Evolutionary conservation across 805 yeast species (phyloP).

Genomic region (Kuraishia floccosa): DNA sequence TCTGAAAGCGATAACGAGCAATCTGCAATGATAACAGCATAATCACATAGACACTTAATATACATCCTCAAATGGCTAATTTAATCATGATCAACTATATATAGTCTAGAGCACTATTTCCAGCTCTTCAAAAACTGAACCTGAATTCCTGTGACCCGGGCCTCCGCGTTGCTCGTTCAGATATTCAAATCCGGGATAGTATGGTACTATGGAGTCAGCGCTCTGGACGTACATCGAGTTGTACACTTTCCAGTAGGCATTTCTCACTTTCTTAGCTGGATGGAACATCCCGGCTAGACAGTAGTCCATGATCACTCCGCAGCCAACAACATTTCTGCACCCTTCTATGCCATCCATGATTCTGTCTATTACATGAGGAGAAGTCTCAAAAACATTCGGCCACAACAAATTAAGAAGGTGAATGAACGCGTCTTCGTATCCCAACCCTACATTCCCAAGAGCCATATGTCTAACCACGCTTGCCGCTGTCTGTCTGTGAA

Average conservation of each 20-base stretch:
- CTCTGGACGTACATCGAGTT: constrained; percentile 67
- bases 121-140: too few relatives aligned
- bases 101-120: too few relatives aligned
- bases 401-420: constrained; percentile 72
- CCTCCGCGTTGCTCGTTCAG: too few relatives aligned
- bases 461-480: constrained; percentile 78
- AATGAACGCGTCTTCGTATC: constrained; percentile 71
- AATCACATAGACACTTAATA: too few relatives aligned
- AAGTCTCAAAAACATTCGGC: constrained; percentile 89
- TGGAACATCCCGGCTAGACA: constrained; percentile 86
- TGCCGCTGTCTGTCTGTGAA: constrained; percentile 93
- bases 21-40: too few relatives aligned
- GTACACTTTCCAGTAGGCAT: constrained; percentile 77
- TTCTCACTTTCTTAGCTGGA: constrained; percentile 81
- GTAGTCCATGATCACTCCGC: constrained; percentile 65
- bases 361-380: constrained; percentile 87
- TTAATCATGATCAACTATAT: too few relatives aligned
- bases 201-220: constrained; percentile 71
- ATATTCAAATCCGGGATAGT: constrained; percentile 51
- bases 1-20: too few relatives aligned
- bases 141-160: too few relatives aligned
- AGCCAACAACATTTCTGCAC: constrained; percentile 60
- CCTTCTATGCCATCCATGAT: constrained; percentile 74
- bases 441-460: constrained; percentile 62
- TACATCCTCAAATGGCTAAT: too few relatives aligned